Evolutionary conservation across 2,329 filamentous ascomycete species (phyloP), one percentile per base, ranked within the genome.

Genomic region (Aspergillus chevalieri): DNA sequence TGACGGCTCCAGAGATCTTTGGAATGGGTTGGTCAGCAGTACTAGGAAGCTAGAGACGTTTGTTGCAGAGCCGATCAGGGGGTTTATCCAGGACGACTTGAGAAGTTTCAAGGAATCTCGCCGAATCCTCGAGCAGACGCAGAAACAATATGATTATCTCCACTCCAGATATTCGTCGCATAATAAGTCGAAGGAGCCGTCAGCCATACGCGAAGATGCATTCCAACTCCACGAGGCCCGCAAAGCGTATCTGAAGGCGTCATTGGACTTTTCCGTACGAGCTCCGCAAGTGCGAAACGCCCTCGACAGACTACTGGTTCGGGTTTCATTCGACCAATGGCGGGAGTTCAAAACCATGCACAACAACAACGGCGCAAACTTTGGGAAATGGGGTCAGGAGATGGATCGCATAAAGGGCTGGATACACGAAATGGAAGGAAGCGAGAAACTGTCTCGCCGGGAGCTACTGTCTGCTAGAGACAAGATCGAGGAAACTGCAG

Each of bases 201-300:
- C 90, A 0, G 82, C 90, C 1, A 76, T 98, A 49, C 81, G 93
- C 52, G 93, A 98, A 68, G 93, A 98, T 70, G 93, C 93, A 0
- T 98, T 98, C 63, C 85, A 93, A 65, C 82, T 97, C 34, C 93
- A 95, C 65, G 93, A 97, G 74, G 87, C 89, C 21, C 83, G 92
- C 51, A 94, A 93, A 64, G 82, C 84, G 28, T 98, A 98, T 66
- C 77, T 97, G 41, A 92, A 90, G 65, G 87, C 91, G 1, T 91
- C 89, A 12, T 84, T 98, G 81, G 93, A 98, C 68, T 97, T 91
- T 66, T 95, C 89, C 61, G 83, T 93, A 57, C 80, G 89, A 57
- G 89, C 88, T 1, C 91, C 93, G 0, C 89, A 96, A 67, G 73
- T 97, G 43, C 84, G 93, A 44, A 83, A 86, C 59, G 83, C 85